These are phyloP conservation scores for Pseudovirgaria hyperparasitica DNA, from an alignment of 2,329 filamentous ascomycete species.

Conservation along the genomic window DNA sequence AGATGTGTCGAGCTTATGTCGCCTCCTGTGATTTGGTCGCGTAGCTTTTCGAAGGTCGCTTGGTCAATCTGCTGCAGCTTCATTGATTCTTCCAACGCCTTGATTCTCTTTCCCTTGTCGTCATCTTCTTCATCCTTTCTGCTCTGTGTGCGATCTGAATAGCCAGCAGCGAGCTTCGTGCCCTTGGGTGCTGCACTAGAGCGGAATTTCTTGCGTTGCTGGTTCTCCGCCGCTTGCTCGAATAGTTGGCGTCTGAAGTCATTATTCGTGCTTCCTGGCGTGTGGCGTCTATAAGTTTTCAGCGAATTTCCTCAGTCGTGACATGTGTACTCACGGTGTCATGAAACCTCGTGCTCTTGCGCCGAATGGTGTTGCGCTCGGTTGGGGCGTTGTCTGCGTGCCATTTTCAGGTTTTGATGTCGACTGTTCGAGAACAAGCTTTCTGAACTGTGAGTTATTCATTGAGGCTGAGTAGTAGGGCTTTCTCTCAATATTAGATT, in stretches of 20 bases:
- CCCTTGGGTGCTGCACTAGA: conserved; percentile 70
- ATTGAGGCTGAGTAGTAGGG: conserved; percentile 45
- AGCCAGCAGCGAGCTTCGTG: conserved; percentile 64
- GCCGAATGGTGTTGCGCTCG: conserved; percentile 17
- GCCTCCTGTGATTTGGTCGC: conserved; percentile 68
- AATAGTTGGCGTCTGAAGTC: conserved; percentile 79
- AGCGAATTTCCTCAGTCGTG: conserved; percentile 3
- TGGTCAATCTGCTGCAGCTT: conserved; percentile 77
- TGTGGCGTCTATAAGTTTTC: conserved; percentile 43
- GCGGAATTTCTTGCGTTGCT: conserved; percentile 56
- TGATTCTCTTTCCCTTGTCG: conserved; percentile 52
- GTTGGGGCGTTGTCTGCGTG: conserved; percentile 10
- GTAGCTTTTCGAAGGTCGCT: conserved; percentile 61
- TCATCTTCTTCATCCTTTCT: conserved; percentile 41
- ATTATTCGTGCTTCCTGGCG: conserved; percentile 40
- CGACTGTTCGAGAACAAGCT: conserved; percentile 51
- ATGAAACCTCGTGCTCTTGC: conserved; percentile 63
- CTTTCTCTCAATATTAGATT: too few relatives aligned
- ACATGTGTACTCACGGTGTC: conserved; percentile 58
- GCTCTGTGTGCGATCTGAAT: conserved; percentile 65
- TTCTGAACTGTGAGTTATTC: conserved; percentile 94
- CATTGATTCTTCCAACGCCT: conserved; percentile 67
- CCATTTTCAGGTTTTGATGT: conserved; percentile 23
- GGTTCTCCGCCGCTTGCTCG: conserved; percentile 49
- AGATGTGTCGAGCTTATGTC: conserved; percentile 71